Percentiles rank a stretch among this genome's conserved stretches.
These are phyloP conservation scores for Cyclostephanos tholiformis DNA, from an alignment of 108 stramenopile genomes.

Conservation along the genomic window DNA sequence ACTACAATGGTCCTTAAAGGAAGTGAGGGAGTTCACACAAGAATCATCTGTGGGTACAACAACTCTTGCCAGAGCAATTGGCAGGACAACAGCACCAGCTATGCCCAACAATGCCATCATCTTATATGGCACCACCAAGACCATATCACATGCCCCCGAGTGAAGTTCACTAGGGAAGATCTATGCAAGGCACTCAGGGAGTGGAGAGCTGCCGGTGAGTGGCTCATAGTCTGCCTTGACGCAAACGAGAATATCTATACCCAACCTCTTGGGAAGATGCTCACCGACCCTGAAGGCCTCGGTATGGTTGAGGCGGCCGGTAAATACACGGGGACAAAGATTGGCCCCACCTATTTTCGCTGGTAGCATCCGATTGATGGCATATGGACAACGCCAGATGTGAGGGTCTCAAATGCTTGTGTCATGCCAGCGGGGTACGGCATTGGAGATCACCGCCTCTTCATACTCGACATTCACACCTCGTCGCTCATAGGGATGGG, in stretches of 20 bases:
- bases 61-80: too few relatives aligned
- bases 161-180: neutral
- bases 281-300: neutral
- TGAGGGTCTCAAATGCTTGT: neutral
- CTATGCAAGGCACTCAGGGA: neutral
- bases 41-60: too few relatives aligned
- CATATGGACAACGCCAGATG: neutral
- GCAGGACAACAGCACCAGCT: too few relatives aligned
- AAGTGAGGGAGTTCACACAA: too few relatives aligned
- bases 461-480: slow-evolving; percentile 2
- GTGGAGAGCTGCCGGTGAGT: slow-evolving; percentile 9
- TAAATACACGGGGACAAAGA: neutral
- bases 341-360: neutral
- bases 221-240: too few relatives aligned
- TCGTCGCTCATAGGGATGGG: neutral
- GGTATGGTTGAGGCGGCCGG: neutral
- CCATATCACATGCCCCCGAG: neutral
- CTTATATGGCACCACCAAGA: too few relatives aligned
- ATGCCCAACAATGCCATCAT: too few relatives aligned
- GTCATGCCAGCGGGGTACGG: slow-evolving; percentile 12
- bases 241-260: neutral
- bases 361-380: neutral
- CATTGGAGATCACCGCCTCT: slow-evolving; percentile 12
- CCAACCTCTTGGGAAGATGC: neutral
- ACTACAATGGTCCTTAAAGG: too few relatives aligned